These are phyloP conservation scores for Blepharisma stoltei DNA, from an alignment of 73 alveolate genomes.

Conservation along the genomic window DNA sequence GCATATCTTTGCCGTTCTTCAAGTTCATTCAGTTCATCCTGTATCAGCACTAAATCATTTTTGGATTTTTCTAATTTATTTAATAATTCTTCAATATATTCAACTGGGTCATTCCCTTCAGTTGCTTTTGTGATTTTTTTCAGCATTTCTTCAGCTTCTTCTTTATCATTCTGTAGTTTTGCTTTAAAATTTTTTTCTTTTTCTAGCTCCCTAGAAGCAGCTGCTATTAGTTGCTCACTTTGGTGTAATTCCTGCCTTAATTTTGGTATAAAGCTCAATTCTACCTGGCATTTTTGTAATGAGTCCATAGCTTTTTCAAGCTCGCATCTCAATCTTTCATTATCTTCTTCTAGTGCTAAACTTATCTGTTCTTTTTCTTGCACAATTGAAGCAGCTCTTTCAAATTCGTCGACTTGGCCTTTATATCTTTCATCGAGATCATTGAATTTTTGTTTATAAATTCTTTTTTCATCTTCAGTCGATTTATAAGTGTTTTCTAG, in stretches of 20 bases:
- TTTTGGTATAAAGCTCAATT: not conserved
- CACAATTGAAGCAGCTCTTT: not conserved
- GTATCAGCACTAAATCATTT: not conserved
- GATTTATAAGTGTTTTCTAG: slow-evolving; percentile 4
- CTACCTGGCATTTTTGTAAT: slow-evolving; percentile 16
- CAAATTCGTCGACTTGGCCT: not conserved
- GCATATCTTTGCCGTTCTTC: not conserved
- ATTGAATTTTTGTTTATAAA: not conserved
- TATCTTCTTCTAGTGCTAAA: slow-evolving; percentile 23
- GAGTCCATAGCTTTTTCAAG: slow-evolving; percentile 20
- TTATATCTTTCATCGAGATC: slow-evolving; percentile 3
- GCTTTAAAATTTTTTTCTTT: not conserved
- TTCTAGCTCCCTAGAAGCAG: slow-evolving; percentile 26
- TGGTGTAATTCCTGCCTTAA: slow-evolving; percentile 7
- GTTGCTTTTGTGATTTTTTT: not conserved
- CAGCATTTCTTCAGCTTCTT: not conserved
- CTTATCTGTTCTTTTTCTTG: slow-evolving; percentile 20
- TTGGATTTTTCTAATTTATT: not conserved
- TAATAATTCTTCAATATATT: not conserved
- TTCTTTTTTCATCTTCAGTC: slow-evolving; percentile 6
- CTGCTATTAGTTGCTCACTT: slow-evolving; percentile 15
- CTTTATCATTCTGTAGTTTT: not conserved
- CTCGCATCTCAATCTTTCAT: slow-evolving; percentile 16
- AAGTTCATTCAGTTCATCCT: not conserved
- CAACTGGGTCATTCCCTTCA: slow-evolving; percentile 13